Percentiles rank a stretch among this genome's conserved stretches.
These are phyloP conservation scores for Quercus dentata DNA, from an alignment of 306 rosid genomes.

Conservation along the genomic window DNA sequence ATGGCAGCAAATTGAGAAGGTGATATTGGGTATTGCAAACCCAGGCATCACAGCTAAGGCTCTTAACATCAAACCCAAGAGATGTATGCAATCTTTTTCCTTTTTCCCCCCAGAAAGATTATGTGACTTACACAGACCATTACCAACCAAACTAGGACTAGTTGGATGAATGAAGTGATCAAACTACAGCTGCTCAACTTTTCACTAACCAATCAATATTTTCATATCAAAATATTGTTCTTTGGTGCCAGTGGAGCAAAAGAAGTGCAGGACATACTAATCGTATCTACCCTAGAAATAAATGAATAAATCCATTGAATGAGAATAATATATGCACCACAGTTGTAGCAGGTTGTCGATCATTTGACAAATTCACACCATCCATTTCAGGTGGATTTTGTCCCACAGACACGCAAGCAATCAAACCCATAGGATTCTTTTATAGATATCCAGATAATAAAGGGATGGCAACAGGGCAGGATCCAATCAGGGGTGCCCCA, in stretches of 20 bases:
- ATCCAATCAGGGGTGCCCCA: too few species aligned
- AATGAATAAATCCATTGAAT: background rate
- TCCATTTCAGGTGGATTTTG: constrained; percentile 27
- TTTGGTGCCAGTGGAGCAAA: background rate
- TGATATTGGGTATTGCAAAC: too few species aligned
- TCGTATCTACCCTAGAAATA: background rate
- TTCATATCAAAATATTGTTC: background rate
- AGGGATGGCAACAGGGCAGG: background rate
- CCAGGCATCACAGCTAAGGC: too few species aligned
- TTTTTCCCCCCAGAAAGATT: too few species aligned
- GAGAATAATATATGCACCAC: background rate
- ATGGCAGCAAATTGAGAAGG: too few species aligned
- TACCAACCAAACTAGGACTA: too few species aligned
- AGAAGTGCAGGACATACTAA: background rate
- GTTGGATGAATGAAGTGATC: background rate
- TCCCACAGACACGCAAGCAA: constrained; percentile 1
- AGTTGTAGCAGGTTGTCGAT: background rate
- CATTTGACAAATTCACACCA: constrained; percentile 37
- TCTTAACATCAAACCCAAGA: too few species aligned
- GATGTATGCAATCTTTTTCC: too few species aligned
- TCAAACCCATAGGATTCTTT: constrained; percentile 7
- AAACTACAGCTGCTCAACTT: background rate
- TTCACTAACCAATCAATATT: background rate
- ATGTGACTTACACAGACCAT: too few species aligned
- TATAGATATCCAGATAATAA: constrained; percentile 4